Percentiles rank a stretch among this genome's conserved stretches.
These are phyloP conservation scores for Trichoderma arundinaceum DNA, from an alignment of 2,329 filamentous ascomycete genomes.

Conservation along the genomic window DNA sequence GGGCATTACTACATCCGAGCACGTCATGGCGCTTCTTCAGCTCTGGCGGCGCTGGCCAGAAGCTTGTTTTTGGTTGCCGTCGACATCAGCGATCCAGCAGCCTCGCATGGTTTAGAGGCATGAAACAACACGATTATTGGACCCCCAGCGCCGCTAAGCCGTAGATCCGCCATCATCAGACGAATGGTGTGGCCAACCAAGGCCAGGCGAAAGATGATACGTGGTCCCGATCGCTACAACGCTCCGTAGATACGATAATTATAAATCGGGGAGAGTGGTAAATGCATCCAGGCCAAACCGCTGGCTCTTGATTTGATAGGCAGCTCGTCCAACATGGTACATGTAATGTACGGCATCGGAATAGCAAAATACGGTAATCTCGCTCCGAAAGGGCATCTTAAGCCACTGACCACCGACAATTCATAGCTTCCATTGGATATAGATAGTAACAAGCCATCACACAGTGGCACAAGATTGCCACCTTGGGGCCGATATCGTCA, in stretches of 20 bases:
- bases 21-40: slow-evolving; percentile 22
- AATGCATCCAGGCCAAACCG: background rate
- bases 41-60: slow-evolving; percentile 13
- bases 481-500: slow-evolving; percentile 12
- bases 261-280: too few species aligned
- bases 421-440: background rate
- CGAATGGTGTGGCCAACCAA: slow-evolving; percentile 8
- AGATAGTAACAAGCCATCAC: background rate
- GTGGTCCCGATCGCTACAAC: background rate
- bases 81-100: slow-evolving; percentile 21
- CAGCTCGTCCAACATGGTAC: too few species aligned
- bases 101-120: slow-evolving; percentile 21
- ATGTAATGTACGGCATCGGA: too few species aligned
- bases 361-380: too few species aligned
- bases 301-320: too few species aligned
- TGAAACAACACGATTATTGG: slow-evolving; percentile 27
- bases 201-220: background rate
- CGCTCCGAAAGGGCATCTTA: too few species aligned
- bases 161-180: slow-evolving; percentile 28
- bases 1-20: background rate
- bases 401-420: background rate
- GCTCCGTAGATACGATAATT: background rate
- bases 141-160: slow-evolving; percentile 2
- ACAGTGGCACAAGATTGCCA: slow-evolving; percentile 4
- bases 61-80: slow-evolving; percentile 29